A percentile compares a stretch with the other conserved stretches of the same genome.
These are phyloP conservation scores for Gautieria morchelliformis DNA, from an alignment of 768 basidiomycete genomes.

Conservation along the genomic window DNA sequence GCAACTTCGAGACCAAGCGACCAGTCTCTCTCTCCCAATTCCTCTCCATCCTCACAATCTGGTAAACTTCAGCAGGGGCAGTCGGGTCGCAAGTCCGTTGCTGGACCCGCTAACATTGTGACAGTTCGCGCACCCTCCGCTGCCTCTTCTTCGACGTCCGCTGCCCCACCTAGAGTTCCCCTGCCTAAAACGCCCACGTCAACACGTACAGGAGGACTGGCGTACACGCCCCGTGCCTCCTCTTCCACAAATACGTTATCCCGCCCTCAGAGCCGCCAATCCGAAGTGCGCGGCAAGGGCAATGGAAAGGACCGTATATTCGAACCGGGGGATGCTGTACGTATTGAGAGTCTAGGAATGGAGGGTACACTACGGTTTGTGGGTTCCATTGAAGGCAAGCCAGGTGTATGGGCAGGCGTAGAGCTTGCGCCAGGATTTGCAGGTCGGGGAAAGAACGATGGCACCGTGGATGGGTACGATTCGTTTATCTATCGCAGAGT, in stretches of 20 bases:
- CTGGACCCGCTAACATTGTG: conserved; percentile 21
- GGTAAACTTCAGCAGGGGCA: not conserved
- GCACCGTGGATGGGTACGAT: conserved; percentile 78
- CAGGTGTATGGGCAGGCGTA: conserved; percentile 89
- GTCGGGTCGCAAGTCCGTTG: conserved; percentile 2
- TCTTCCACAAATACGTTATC: conserved; percentile 17
- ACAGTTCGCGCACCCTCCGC: conserved; percentile 54
- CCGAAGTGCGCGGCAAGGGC: conserved; percentile 46
- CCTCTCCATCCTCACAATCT: conserved; percentile 33
- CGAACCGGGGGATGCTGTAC: conserved; percentile 71
- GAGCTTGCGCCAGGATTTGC: conserved; percentile 77
- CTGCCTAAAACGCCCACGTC: conserved; percentile 41
- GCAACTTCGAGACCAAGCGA: conserved; percentile 23
- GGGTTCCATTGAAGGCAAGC: conserved; percentile 82
- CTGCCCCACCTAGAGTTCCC: conserved; percentile 20
- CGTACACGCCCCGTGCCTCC: conserved; percentile 11
- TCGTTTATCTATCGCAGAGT: too few relatives aligned
- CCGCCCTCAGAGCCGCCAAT: conserved; percentile 58
- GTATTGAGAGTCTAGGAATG: conserved; percentile 80
- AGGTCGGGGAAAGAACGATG: conserved; percentile 94
- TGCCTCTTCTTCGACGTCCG: conserved; percentile 40
- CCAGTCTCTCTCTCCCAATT: conserved; percentile 31
- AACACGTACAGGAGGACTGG: conserved; percentile 2
- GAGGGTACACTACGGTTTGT: conserved; percentile 77
- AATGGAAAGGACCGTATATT: conserved; percentile 30